A percentile compares a stretch with the other conserved stretches of the same genome.
These are phyloP conservation scores for Clohesyomyces aquaticus DNA, from an alignment of 495 filamentous ascomycete genomes.

Conservation along the genomic window DNA sequence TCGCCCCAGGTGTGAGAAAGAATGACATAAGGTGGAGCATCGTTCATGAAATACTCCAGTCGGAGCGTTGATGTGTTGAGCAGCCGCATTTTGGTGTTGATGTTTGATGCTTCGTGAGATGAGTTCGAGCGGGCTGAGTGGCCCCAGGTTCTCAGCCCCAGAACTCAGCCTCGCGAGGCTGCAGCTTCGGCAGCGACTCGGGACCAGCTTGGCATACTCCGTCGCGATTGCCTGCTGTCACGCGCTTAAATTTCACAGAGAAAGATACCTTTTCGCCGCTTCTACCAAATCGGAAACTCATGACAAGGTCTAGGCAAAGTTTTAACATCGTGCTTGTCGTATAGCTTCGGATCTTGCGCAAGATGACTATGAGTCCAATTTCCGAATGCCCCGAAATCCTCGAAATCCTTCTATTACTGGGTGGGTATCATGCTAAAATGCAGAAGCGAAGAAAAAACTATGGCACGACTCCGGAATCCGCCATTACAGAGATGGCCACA, in stretches of 20 bases:
- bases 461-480: background rate
- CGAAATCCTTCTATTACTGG: background rate
- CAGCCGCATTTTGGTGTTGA: slow-evolving; percentile 41
- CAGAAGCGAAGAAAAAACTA: background rate
- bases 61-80: slow-evolving; percentile 39
- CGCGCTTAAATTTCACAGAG: background rate
- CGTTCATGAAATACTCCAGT: slow-evolving; percentile 27
- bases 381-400: no score
- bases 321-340: no score
- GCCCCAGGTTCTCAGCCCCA: background rate
- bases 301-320: no score
- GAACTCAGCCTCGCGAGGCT: background rate
- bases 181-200: background rate
- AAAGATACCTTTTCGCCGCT: no score
- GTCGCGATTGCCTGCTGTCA: background rate
- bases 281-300: no score
- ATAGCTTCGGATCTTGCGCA: no score
- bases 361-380: no score
- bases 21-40: slow-evolving; percentile 19
- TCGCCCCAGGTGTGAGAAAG: slow-evolving; percentile 33
- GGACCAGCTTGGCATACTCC: background rate
- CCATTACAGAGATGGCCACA: background rate
- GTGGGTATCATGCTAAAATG: background rate
- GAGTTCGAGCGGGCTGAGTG: background rate
- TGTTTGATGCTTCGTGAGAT: background rate